Evolutionary conservation across 2,329 filamentous ascomycete genomes (phyloP), one percentile per base, ranked within the genome.

Genomic region (Sclerotinia trifoliorum): DNA sequence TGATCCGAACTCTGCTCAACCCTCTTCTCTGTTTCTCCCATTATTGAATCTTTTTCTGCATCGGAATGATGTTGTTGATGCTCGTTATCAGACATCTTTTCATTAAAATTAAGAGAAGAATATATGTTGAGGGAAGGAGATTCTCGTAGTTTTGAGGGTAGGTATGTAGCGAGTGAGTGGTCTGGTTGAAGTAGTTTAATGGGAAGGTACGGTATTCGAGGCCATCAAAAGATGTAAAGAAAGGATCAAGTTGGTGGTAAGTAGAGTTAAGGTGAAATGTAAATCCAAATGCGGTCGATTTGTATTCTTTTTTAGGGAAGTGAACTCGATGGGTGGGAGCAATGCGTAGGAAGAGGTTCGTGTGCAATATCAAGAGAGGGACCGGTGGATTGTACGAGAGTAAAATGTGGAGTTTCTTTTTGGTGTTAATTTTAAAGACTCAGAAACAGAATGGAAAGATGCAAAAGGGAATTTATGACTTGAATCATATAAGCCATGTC

Each of bases 1-100:
- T 66, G 65, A 58, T 74, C 72, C 51, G 72, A 72, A 52, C 56
- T 68, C 5, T 70, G 57, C 60, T 68, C 24, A 69, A 70, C 11
- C 62, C 54, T 39, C 56, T 68, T 58, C 65, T 64, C 68, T 68
- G 54, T 56, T 63, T 68, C 52, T 65, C 54, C 19, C 63, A 48
- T 21, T 69, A 70, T 61, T 42, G 67, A 32, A 58, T 63, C 26
- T 71, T 58, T 35, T 71, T 70, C 44, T 68, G 68, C 55, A 72
- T 71, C 11, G 69, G 70, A 73, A 75, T 74, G 44, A 57, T 70
- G 29, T 58, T 46, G 48, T 29, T 56, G 39, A 44, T 65, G 49
- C 32, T 51, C 46, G 29, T 39, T 46, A 11, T 51, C 58, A n/a
- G 58, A 39, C 58, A 62, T 62, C 29, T 26, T 39, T 62, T 51